phyloP scores from a whole-genome alignment of 768 basidiomycete genomes.

The Rhizopogon vesiculosus region DNA sequence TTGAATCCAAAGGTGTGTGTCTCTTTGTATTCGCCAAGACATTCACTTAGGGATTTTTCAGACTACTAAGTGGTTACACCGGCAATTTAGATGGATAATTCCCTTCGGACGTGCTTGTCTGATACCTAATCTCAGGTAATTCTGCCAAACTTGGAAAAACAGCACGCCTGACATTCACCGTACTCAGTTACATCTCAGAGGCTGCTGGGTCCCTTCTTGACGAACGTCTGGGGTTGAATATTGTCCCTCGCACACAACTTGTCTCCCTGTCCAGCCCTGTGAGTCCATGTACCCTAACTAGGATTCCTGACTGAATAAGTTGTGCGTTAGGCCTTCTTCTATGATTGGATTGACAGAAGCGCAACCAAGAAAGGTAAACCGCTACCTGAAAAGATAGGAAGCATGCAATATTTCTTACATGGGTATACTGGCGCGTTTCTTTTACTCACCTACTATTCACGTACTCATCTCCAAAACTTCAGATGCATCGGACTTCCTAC shows the following conservation, averaged over 20 bases:
- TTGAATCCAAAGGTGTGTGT: slow-evolving; percentile 74
- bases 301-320: slow-evolving; percentile 1
- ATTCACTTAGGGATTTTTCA: slow-evolving; percentile 19
- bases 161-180: neutral
- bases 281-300: slow-evolving; percentile 5
- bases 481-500: slow-evolving; percentile 87
- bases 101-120: slow-evolving; percentile 88
- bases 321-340: slow-evolving; percentile 72
- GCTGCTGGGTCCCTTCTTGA: slow-evolving; percentile 86
- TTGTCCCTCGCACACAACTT: slow-evolving; percentile 83
- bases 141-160: neutral
- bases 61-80: slow-evolving; percentile 89
- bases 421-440: slow-evolving; percentile 61
- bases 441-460: neutral
- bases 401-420: slow-evolving; percentile 85
- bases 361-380: slow-evolving; percentile 80
- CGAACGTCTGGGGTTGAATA: slow-evolving; percentile 63
- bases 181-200: slow-evolving; percentile 75
- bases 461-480: neutral
- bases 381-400: slow-evolving; percentile 85
- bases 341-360: slow-evolving; percentile 85
- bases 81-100: slow-evolving; percentile 85
- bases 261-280: slow-evolving; percentile 77
- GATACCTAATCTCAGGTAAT: slow-evolving; percentile 81
- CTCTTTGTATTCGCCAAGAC: neutral